Evolutionary conservation across 108 stramenopile species (phyloP).

Genomic region (Skeletonema potamos): DNA sequence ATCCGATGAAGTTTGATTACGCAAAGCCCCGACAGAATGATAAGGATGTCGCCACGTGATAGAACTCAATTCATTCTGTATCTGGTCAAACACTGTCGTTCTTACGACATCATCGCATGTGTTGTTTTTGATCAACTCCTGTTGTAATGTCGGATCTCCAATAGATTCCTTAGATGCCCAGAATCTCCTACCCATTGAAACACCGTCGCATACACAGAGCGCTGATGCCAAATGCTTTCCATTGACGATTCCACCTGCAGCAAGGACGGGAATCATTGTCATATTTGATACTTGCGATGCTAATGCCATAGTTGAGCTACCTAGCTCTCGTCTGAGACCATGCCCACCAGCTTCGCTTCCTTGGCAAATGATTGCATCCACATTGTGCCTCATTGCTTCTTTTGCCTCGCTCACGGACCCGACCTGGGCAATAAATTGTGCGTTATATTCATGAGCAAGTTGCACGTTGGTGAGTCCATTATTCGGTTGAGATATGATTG

Average conservation of each 20-base stretch:
- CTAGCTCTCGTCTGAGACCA: slow-evolving; percentile 68
- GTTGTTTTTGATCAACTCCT: slow-evolving; percentile 45
- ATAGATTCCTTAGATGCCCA: slow-evolving; percentile 70
- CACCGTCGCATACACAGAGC: slow-evolving; percentile 71
- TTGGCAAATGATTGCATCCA: slow-evolving; percentile 74
- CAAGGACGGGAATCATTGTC: slow-evolving; percentile 50
- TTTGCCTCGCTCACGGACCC: slow-evolving; percentile 60
- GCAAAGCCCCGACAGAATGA: slow-evolving; percentile 66
- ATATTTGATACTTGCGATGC: slow-evolving; percentile 48
- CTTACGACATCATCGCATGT: slow-evolving; percentile 67
- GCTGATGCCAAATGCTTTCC: slow-evolving; percentile 68
- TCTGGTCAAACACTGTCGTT: slow-evolving; percentile 67
- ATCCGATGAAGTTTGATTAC: slow-evolving; percentile 56
- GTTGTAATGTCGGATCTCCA: slow-evolving; percentile 41
- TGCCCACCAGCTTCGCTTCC: slow-evolving; percentile 84
- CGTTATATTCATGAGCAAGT: slow-evolving; percentile 55
- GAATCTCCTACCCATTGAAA: slow-evolving; percentile 69
- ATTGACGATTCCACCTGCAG: slow-evolving; percentile 77
- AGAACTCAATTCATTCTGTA: slow-evolving; percentile 49
- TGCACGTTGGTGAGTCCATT: slow-evolving; percentile 40
- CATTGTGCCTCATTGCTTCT: slow-evolving; percentile 56
- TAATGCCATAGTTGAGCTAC: slow-evolving; percentile 62
- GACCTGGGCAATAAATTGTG: slow-evolving; percentile 70
- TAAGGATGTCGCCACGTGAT: slow-evolving; percentile 65
- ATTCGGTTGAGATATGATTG: slow-evolving; percentile 24